These are phyloP conservation scores for Dryas octopetala DNA, from an alignment of 306 rosid species.

Conservation along the genomic window DNA sequence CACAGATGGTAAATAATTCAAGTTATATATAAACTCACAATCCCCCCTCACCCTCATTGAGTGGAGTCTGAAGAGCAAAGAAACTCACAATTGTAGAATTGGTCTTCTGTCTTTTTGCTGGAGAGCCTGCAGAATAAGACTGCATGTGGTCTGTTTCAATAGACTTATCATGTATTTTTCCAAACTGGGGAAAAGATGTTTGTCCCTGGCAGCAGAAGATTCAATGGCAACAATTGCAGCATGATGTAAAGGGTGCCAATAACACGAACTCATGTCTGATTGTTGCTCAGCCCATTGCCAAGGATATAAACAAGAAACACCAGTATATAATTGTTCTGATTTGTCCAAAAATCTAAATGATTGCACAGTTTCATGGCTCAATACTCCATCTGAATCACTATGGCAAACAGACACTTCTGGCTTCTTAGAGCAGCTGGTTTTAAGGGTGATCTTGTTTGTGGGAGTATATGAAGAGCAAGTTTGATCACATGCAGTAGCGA, in stretches of 20 bases:
- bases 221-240: constrained; percentile 65
- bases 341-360: constrained; percentile 13
- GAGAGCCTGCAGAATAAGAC: constrained; percentile 38
- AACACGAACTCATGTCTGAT: constrained; percentile 34
- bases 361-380: constrained; percentile 25
- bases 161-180: constrained; percentile 32
- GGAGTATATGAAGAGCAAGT: constrained; percentile 43
- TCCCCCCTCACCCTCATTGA: background rate
- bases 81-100: constrained; percentile 46
- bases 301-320: constrained; percentile 56
- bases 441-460: constrained; percentile 23
- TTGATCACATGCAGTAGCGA: constrained; percentile 71
- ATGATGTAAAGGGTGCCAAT: constrained; percentile 76
- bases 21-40: background rate
- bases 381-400: constrained; percentile 30
- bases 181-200: constrained; percentile 47
- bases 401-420: constrained; percentile 30
- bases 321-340: constrained; percentile 14
- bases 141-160: constrained; percentile 36
- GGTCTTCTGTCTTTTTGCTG: constrained; percentile 66
- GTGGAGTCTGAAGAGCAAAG: background rate
- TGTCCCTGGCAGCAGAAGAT: constrained; percentile 12
- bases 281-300: constrained; percentile 68
- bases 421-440: constrained; percentile 28
- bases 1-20: no score